A percentile compares a stretch with the other conserved stretches of the same genome.
Conservation (phyloP, 1,284 basidiomycete species). For the Thecaphora frezii region DNA sequence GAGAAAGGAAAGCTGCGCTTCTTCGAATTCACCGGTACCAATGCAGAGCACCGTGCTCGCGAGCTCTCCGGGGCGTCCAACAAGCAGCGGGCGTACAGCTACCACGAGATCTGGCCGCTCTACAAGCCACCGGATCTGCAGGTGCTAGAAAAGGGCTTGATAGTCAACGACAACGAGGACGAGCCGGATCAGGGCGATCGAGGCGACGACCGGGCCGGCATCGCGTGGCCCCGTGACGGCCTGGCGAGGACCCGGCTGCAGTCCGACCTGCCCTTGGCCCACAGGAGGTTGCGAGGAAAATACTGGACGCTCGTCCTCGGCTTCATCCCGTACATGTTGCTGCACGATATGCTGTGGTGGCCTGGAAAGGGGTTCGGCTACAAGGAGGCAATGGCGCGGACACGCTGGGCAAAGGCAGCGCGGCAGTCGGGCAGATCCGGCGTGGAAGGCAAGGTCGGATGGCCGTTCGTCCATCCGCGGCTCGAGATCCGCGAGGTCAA, state of each 20-base stretch:
- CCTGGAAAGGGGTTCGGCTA: slow-evolving; percentile 27
- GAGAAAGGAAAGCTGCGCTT: slow-evolving; percentile 57
- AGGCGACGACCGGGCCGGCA: neutral
- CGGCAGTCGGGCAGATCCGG: neutral
- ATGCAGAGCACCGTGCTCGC: neutral
- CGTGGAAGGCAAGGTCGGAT: slow-evolving; percentile 9
- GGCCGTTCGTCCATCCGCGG: slow-evolving; percentile 28
- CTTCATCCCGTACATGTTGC: slow-evolving; percentile 15
- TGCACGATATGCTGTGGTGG: slow-evolving; percentile 30
- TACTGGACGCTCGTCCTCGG: slow-evolving; percentile 9
- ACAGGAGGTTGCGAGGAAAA: slow-evolving; percentile 9
- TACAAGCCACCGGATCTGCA: neutral
- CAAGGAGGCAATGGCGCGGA: slow-evolving; percentile 6
- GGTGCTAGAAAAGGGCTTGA: neutral
- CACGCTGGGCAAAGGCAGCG: slow-evolving; percentile 10
- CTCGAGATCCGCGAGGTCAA: slow-evolving; percentile 2
- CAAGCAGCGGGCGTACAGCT: neutral
- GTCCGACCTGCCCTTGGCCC: slow-evolving; percentile 4
- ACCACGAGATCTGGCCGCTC: neutral
- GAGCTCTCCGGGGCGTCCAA: neutral
- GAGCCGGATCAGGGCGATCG: slow-evolving; percentile 1
- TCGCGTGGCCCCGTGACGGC: slow-evolving; percentile 26
- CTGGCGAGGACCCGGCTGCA: slow-evolving; percentile 7
- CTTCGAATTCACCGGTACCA: neutral
- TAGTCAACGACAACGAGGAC: neutral